phyloP scores from a whole-genome alignment of 2,329 filamentous ascomycete species.

The Corynespora cassiicola region DNA sequence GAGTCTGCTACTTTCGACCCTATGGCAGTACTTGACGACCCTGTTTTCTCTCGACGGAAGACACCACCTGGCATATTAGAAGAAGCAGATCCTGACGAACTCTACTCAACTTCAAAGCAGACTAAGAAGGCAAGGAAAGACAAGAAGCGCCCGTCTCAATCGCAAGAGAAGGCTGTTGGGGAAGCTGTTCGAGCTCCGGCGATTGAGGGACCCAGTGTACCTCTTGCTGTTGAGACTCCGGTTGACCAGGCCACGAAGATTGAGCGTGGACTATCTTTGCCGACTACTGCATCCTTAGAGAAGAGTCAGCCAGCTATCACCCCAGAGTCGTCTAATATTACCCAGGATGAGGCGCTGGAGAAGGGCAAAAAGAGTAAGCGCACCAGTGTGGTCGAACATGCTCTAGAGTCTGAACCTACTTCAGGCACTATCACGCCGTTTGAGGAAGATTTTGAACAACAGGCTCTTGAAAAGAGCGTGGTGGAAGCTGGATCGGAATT shows the following conservation, averaged over 20 bases:
- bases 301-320: no score
- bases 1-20: conserved; percentile 45
- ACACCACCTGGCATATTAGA: conserved; percentile 40
- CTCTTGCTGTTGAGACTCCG: conserved; percentile 41
- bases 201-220: conserved; percentile 38
- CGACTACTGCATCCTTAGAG: no score
- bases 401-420: conserved; percentile 6
- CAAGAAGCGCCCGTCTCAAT: conserved; percentile 38
- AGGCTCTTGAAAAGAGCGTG: conserved; percentile 6
- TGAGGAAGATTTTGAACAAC: conserved; percentile 12
- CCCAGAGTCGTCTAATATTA: conserved; percentile 9
- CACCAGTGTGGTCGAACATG: conserved; percentile 13
- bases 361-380: conserved; percentile 28
- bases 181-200: conserved; percentile 36
- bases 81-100: conserved; percentile 44
- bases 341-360: conserved; percentile 22
- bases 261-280: conserved; percentile 15
- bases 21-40: conserved; percentile 44
- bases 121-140: conserved; percentile 55
- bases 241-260: conserved; percentile 26
- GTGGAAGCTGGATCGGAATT: conserved; percentile 20
- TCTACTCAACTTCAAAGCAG: conserved; percentile 50
- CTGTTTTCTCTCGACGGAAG: conserved; percentile 41
- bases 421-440: conserved; percentile 14
- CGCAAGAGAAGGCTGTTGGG: conserved; percentile 8